Evolutionary conservation across 208 protist species (phyloP).

Genomic region (Acanthamoeba divionensis): DNA sequence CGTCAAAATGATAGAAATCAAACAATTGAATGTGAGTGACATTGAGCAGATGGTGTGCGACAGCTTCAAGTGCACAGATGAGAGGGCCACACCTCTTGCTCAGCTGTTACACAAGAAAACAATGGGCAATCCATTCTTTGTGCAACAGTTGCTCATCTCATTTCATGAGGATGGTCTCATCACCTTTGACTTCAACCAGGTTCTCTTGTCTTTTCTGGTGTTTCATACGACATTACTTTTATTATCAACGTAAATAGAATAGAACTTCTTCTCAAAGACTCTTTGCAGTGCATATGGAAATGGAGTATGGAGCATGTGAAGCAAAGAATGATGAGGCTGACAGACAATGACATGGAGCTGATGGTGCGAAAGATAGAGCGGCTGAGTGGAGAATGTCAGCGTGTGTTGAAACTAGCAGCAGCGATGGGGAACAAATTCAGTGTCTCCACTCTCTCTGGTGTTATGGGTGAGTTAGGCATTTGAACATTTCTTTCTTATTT

Average conservation of each 20-base stretch:
- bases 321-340: not conserved
- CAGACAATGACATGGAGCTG: conserved; percentile 29
- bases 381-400: not conserved
- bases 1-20: conserved; percentile 22
- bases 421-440: conserved; percentile 8
- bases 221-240: too few relatives aligned
- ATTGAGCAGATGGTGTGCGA: not conserved
- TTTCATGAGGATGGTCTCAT: conserved; percentile 1
- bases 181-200: not conserved
- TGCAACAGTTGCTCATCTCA: conserved; percentile 22
- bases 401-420: not conserved
- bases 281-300: too few relatives aligned
- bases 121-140: conserved; percentile 43
- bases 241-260: too few relatives aligned
- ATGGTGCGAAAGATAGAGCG: conserved; percentile 42
- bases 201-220: too few relatives aligned
- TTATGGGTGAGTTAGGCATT: too few relatives aligned
- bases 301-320: not conserved
- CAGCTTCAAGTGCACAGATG: not conserved
- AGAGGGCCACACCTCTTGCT: conserved; percentile 6
- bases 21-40: not conserved
- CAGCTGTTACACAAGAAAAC: conserved; percentile 2
- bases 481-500: too few relatives aligned
- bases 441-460: not conserved
- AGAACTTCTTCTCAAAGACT: too few relatives aligned